phyloP scores from a whole-genome alignment of 106 monocot species.

The Amphibolis antarctica region DNA sequence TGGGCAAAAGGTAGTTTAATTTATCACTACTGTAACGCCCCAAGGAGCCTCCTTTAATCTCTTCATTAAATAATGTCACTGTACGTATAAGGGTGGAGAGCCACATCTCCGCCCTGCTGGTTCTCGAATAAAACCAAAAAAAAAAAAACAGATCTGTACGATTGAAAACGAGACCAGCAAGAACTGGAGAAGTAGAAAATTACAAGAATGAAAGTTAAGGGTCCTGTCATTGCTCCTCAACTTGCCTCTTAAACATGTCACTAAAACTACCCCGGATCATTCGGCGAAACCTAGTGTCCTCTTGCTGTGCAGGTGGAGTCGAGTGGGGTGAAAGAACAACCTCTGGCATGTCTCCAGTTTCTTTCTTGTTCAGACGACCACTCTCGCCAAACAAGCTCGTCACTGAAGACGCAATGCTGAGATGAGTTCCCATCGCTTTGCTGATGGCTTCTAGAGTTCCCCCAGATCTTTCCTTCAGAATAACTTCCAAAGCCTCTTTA shows the following conservation, averaged over 20 bases:
- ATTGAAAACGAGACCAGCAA: too few species aligned
- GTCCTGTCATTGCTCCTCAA: slow-evolving; percentile 19
- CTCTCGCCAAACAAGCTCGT: slow-evolving; percentile 81
- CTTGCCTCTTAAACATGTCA: slow-evolving; percentile 64
- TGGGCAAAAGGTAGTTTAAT: too few species aligned
- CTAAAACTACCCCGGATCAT: slow-evolving; percentile 76
- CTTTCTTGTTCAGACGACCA: slow-evolving; percentile 53
- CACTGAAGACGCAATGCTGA: slow-evolving; percentile 79
- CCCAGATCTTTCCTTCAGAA: slow-evolving; percentile 76
- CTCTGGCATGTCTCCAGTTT: slow-evolving; percentile 27
- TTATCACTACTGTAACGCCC: too few species aligned
- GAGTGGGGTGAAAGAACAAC: slow-evolving; percentile 7
- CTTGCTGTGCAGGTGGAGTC: slow-evolving; percentile 21
- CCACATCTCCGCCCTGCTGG: too few species aligned
- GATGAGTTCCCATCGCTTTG: slow-evolving; percentile 83
- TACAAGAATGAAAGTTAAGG: too few species aligned
- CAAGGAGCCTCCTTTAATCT: too few species aligned
- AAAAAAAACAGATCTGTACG: too few species aligned
- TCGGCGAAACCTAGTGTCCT: slow-evolving; percentile 57
- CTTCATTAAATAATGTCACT: too few species aligned
- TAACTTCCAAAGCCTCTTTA: slow-evolving; percentile 91
- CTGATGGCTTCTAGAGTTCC: slow-evolving; percentile 71
- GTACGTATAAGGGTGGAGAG: too few species aligned
- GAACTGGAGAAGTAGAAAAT: too few species aligned
- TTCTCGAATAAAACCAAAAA: too few species aligned